A percentile compares a stretch with the other conserved stretches of the same genome.
Conservation (phyloP, 345 rosid genomes). For the Arabis alpina region DNA sequence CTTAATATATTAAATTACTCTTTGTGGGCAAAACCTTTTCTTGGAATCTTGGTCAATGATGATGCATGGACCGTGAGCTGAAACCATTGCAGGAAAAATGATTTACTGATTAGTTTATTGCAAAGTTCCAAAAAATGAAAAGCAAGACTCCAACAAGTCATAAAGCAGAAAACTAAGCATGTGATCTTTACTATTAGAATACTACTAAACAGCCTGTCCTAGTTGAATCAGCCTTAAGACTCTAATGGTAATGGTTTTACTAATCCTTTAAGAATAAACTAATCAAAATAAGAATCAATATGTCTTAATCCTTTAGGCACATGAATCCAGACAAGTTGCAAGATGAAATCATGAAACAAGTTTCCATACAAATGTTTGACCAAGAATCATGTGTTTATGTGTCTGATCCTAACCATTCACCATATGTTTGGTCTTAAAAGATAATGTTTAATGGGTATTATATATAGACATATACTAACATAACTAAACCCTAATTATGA, state of each 20-base stretch:
- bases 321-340: constrained; percentile 8
- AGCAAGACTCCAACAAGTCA: constrained; percentile 50
- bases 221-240: constrained; percentile 37
- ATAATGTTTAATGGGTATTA: not conserved
- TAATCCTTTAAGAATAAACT: constrained; percentile 8
- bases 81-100: constrained; percentile 48
- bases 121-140: constrained; percentile 41
- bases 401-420: not conserved
- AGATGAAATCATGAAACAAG: constrained; percentile 16
- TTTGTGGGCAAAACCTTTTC: constrained; percentile 43
- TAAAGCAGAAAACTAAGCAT: constrained; percentile 55
- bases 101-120: constrained; percentile 53
- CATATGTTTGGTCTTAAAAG: too few relatives aligned
- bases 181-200: constrained; percentile 66
- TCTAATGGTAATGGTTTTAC: constrained; percentile 9
- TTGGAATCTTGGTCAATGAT: constrained; percentile 60
- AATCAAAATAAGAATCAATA: constrained; percentile 8
- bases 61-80: constrained; percentile 53
- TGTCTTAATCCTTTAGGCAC: not conserved
- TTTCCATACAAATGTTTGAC: constrained; percentile 8
- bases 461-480: constrained; percentile 22
- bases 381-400: not conserved
- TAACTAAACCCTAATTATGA: constrained; percentile 38
- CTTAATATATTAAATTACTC: constrained; percentile 17
- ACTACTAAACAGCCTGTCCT: constrained; percentile 56